These are phyloP conservation scores for Suhomyces sp. DNA, from an alignment of 805 yeast species.

Conservation along the genomic window DNA sequence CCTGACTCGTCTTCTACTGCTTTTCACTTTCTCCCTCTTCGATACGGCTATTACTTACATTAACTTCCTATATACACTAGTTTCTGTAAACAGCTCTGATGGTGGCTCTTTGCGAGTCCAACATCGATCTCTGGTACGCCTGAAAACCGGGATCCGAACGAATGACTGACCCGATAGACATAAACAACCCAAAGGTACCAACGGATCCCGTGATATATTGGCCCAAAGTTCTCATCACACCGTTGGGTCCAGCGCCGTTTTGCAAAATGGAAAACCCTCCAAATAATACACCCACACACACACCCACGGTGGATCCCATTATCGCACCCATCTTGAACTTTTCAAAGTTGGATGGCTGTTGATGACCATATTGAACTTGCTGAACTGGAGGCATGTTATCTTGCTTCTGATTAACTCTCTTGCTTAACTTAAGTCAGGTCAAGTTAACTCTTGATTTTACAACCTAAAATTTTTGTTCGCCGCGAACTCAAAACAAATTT, in stretches of 20 bases:
- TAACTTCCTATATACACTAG: background rate
- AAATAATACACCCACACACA: slow-evolving; percentile 89
- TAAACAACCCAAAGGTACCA: slow-evolving; percentile 92
- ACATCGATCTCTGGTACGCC: slow-evolving; percentile 26
- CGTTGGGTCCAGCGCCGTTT: slow-evolving; percentile 97
- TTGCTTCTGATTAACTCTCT: background rate
- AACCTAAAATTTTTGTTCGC: background rate
- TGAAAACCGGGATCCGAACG: slow-evolving; percentile 59
- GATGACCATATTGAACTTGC: slow-evolving; percentile 53
- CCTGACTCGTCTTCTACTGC: no score
- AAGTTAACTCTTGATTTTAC: background rate
- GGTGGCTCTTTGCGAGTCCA: slow-evolving; percentile 25
- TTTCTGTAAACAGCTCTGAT: slow-evolving; percentile 27
- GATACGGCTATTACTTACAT: no score
- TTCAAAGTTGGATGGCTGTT: slow-evolving; percentile 83
- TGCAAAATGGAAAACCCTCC: slow-evolving; percentile 91
- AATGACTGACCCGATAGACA: slow-evolving; percentile 93
- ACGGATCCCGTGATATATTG: slow-evolving; percentile 96
- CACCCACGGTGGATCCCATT: slow-evolving; percentile 94
- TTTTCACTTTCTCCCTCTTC: no score
- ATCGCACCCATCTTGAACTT: slow-evolving; percentile 97
- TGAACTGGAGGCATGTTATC: slow-evolving; percentile 72
- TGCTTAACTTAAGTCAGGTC: background rate
- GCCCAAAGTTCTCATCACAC: slow-evolving; percentile 93
- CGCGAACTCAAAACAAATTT: background rate